phyloP scores from a whole-genome alignment of 176 grass and related monocot species.

The Rhynchospora pubera region DNA sequence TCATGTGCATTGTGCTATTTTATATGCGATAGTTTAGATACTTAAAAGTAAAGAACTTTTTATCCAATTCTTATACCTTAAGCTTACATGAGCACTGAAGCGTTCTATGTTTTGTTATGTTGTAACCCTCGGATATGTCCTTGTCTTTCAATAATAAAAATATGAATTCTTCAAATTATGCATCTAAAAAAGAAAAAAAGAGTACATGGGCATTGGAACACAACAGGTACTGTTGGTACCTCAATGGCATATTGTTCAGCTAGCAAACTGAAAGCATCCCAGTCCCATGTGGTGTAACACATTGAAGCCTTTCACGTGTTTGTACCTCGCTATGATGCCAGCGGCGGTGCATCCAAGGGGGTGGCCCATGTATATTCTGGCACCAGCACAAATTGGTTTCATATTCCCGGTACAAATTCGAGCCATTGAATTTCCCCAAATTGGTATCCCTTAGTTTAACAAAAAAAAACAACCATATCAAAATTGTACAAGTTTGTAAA shows the following conservation, averaged over 20 bases:
- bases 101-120: conserved; percentile 65
- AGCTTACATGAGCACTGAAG: conserved; percentile 71
- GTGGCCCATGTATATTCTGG: conserved; percentile 81
- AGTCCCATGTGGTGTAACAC: conserved; percentile 97
- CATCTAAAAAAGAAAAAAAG: too few relatives aligned
- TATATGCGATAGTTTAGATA: too few relatives aligned
- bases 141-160: too few relatives aligned
- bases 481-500: too few relatives aligned
- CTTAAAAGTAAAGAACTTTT: too few relatives aligned
- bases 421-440: too few relatives aligned
- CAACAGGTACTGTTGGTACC: conserved; percentile 28
- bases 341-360: conserved; percentile 89
- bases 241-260: conserved; percentile 95
- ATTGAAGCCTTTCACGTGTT: conserved; percentile 93
- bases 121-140: too few relatives aligned
- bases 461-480: too few relatives aligned
- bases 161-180: neutral
- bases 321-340: conserved; percentile 78
- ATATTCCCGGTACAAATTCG: too few relatives aligned
- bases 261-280: conserved; percentile 95
- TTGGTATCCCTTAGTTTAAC: too few relatives aligned
- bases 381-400: too few relatives aligned
- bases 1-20: too few relatives aligned
- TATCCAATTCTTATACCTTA: conserved; percentile 2
- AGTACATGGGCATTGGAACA: neutral